These are phyloP conservation scores for Gloeophyllum trabeum DNA, from an alignment of 768 basidiomycete species.

Conservation along the genomic window DNA sequence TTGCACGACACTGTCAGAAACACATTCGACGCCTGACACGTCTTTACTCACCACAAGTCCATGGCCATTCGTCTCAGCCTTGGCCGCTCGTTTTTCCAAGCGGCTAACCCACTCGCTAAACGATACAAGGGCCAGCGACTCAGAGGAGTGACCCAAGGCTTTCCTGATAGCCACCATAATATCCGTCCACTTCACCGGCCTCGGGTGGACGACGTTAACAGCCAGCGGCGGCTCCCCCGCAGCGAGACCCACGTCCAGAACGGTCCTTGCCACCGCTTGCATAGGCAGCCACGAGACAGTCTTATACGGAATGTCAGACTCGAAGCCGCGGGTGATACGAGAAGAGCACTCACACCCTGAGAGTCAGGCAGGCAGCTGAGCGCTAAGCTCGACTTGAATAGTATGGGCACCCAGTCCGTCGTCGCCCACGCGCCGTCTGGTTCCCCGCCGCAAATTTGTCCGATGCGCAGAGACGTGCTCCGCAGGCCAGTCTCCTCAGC, in stretches of 20 bases:
- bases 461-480: conserved; percentile 26
- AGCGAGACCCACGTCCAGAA: conserved; percentile 21
- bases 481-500: conserved; percentile 16
- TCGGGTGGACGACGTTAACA: conserved; percentile 27
- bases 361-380: conserved; percentile 22
- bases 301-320: too few relatives aligned
- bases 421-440: conserved; percentile 29
- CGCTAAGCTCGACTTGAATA: conserved; percentile 19
- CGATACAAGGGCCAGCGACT: conserved; percentile 1
- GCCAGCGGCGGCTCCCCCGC: conserved; percentile 10
- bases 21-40: too few relatives aligned
- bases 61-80: too few relatives aligned
- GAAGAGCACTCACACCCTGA: conserved; percentile 14
- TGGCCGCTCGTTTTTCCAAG: background rate
- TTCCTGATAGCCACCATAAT: conserved; percentile 15
- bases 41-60: too few relatives aligned
- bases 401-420: conserved; percentile 31
- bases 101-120: background rate
- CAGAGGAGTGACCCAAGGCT: conserved; percentile 8
- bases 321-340: too few relatives aligned
- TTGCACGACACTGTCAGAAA: too few relatives aligned
- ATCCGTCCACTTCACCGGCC: conserved; percentile 18
- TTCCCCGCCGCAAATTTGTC: conserved; percentile 28
- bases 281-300: conserved; percentile 25
- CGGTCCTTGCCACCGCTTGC: conserved; percentile 19